A percentile compares a stretch with the other conserved stretches of the same genome.
Evolutionary conservation across 2,329 filamentous ascomycete species (phyloP).

Genomic region (Xylogone sp.): DNA sequence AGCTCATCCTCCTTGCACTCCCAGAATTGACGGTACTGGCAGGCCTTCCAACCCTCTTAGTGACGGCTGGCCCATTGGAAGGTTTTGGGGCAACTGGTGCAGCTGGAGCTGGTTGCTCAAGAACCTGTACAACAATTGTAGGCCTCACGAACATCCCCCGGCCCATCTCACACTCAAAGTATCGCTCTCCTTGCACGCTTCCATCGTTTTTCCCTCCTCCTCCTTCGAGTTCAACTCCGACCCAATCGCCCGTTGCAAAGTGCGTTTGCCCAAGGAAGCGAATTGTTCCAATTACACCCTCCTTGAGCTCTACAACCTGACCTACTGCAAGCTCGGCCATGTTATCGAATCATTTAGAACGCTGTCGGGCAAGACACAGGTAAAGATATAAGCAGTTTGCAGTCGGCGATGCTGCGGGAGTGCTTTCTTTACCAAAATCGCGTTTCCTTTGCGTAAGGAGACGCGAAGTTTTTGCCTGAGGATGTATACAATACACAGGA

Average conservation of each 20-base stretch:
- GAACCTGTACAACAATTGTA: slow-evolving; percentile 58
- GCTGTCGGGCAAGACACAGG: background rate
- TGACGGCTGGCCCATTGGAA: slow-evolving; percentile 20
- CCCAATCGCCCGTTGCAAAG: slow-evolving; percentile 81
- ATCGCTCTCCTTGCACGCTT: slow-evolving; percentile 79
- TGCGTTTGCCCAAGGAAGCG: slow-evolving; percentile 77
- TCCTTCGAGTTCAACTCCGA: slow-evolving; percentile 84
- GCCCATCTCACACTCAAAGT: slow-evolving; percentile 80
- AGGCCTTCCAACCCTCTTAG: slow-evolving; percentile 34
- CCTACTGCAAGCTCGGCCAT: slow-evolving; percentile 54
- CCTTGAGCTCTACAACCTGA: slow-evolving; percentile 61
- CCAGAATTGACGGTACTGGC: slow-evolving; percentile 37
- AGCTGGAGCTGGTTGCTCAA: slow-evolving; percentile 41
- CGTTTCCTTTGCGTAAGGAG: background rate
- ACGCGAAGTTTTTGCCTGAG: background rate
- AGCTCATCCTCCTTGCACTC: slow-evolving; percentile 36
- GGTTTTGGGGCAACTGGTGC: slow-evolving; percentile 28
- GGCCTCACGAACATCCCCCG: slow-evolving; percentile 83
- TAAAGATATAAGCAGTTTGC: background rate
- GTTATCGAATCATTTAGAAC: slow-evolving; percentile 16
- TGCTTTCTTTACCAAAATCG: background rate
- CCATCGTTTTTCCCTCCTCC: slow-evolving; percentile 90
- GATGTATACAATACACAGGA: slow-evolving; percentile 7
- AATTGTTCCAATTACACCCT: slow-evolving; percentile 72
- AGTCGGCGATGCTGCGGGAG: background rate